Evolutionary conservation across 805 yeast genomes (phyloP).

Genomic region (baker's yeast (Saccharomyces cerevisiae)): DNA sequence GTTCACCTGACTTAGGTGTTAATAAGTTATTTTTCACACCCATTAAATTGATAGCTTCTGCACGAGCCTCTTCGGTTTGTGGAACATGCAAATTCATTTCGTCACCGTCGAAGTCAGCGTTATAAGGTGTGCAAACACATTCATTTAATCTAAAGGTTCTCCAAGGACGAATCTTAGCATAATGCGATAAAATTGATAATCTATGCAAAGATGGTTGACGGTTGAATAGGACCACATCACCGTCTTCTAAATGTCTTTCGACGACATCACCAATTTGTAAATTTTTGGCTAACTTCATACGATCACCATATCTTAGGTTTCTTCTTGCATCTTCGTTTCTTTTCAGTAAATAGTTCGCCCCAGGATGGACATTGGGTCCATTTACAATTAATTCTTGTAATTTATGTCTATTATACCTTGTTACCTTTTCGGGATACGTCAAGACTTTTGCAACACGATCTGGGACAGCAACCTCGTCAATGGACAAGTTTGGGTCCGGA

Average conservation of each 20-base stretch:
- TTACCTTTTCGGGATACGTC: conserved; percentile 92
- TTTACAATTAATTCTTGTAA: conserved; percentile 63
- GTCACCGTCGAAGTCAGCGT: conserved; percentile 99
- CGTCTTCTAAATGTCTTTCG: conserved; percentile 95
- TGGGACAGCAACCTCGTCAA: conserved; percentile 98
- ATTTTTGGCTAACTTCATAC: conserved; percentile 64
- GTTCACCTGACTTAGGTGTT: conserved; percentile 97
- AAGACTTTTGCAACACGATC: conserved; percentile 91
- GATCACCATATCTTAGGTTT: conserved; percentile 82
- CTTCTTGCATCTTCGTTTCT: conserved; percentile 80
- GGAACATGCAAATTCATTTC: conserved; percentile 99
- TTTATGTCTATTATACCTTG: conserved; percentile 75
- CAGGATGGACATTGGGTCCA: conserved; percentile 90
- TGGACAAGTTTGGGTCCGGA: conserved; percentile 91
- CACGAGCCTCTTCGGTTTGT: conserved; percentile 97
- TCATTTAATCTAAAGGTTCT: conserved; percentile 93
- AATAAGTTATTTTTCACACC: conserved; percentile 91
- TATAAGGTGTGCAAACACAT: conserved; percentile 98
- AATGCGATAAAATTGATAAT: conserved; percentile 87
- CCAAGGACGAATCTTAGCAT: conserved; percentile 96
- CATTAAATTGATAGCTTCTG: conserved; percentile 97
- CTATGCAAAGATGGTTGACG: conserved; percentile 97
- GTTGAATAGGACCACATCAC: conserved; percentile 90
- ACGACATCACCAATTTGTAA: conserved; percentile 85
- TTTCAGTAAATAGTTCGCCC: conserved; percentile 86